A percentile compares a stretch with the other conserved stretches of the same genome.
These are phyloP conservation scores for Lachnellula subtilissima DNA, from an alignment of 2,329 filamentous ascomycete species.

Conservation along the genomic window DNA sequence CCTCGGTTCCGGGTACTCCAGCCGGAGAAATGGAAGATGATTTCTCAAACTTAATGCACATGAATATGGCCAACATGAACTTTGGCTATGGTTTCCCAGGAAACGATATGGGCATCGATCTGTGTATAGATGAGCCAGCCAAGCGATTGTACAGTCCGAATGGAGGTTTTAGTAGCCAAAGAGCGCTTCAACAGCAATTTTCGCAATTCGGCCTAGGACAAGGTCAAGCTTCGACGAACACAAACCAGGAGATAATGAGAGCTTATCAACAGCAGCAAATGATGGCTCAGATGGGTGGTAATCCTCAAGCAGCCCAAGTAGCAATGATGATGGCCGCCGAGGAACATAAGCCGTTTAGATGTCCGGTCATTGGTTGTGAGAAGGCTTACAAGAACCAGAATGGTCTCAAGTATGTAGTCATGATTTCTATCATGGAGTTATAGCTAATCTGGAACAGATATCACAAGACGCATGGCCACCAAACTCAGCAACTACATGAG, in stretches of 20 bases:
- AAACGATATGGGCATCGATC: constrained; percentile 51
- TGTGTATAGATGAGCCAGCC: constrained; percentile 84
- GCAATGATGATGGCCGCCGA: constrained; percentile 65
- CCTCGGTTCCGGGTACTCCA: constrained; percentile 65
- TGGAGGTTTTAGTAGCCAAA: constrained; percentile 61
- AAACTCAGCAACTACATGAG: constrained; percentile 93
- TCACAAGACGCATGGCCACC: constrained; percentile 81
- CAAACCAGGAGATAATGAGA: constrained; percentile 60
- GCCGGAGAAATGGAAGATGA: constrained; percentile 74
- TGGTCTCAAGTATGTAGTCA: constrained; percentile 73
- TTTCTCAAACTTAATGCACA: constrained; percentile 56
- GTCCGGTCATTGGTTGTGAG: constrained; percentile 95
- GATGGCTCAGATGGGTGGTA: constrained; percentile 33
- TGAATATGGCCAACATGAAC: constrained; percentile 45
- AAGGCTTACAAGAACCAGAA: constrained; percentile 99
- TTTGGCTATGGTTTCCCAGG: constrained; percentile 30
- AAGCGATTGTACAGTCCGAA: constrained; percentile 89
- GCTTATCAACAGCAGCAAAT: constrained; percentile 58
- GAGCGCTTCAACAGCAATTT: constrained; percentile 61
- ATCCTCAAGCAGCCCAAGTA: constrained; percentile 32
- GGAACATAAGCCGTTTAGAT: constrained; percentile 96
- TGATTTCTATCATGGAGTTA: not conserved
- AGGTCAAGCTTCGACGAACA: constrained; percentile 55
- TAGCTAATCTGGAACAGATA: constrained; percentile 42
- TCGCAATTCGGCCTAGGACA: constrained; percentile 71